Conservation (phyloP, 1,284 basidiomycete genomes). For the Ceratorhiza oryzae-sativae region DNA sequence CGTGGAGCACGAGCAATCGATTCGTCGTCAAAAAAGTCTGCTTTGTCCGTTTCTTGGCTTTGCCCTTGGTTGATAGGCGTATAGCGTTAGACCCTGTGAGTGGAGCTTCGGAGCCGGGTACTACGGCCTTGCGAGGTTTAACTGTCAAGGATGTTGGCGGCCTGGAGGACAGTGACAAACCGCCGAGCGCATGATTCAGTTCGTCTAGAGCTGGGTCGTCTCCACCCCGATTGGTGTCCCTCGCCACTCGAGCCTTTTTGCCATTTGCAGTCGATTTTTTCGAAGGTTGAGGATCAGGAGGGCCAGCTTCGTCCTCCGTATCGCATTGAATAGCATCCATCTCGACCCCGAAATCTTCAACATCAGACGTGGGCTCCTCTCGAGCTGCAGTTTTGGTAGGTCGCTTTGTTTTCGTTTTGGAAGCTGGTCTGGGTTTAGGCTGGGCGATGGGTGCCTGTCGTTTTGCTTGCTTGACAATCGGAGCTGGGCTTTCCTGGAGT, state of each 20-base stretch:
- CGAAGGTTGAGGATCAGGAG: not conserved
- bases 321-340: conserved; percentile 31
- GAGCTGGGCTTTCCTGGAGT: not conserved
- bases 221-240: not conserved
- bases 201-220: conserved; percentile 1
- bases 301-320: conserved; percentile 9
- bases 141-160: not conserved
- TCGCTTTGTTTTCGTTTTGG: conserved; percentile 5
- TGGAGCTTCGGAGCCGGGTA: not conserved
- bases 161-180: not conserved
- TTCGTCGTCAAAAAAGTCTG: not conserved
- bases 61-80: not conserved
- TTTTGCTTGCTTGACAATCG: not conserved
- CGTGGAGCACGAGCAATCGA: not conserved
- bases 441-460: not conserved
- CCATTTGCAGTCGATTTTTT: not conserved
- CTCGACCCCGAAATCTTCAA: conserved; percentile 35
- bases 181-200: not conserved
- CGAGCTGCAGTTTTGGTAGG: not conserved
- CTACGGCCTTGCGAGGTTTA: not conserved
- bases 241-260: not conserved
- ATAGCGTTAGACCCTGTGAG: not conserved
- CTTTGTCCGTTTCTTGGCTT: not conserved
- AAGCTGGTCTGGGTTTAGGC: not conserved
- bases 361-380: not conserved